Conservation (phyloP, 805 yeast genomes). For the Kregervanrija fluxuum region DNA sequence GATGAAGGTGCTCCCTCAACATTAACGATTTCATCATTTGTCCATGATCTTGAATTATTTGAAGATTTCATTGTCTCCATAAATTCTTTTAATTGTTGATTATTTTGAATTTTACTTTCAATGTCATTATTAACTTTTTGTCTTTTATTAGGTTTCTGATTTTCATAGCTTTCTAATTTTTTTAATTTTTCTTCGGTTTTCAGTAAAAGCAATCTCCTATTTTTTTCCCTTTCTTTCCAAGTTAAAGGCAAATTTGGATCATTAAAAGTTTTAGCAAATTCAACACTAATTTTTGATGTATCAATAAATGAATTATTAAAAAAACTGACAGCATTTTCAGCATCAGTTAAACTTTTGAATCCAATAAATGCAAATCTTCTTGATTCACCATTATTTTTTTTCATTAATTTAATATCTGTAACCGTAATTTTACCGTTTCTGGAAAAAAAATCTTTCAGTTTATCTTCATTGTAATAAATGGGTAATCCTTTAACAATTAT, state of each 20-base stretch:
- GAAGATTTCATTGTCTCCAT: slow-evolving; percentile 79
- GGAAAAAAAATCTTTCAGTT: slow-evolving; percentile 58
- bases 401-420: slow-evolving; percentile 84
- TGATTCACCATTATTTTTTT: slow-evolving; percentile 75
- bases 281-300: slow-evolving; percentile 73
- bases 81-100: slow-evolving; percentile 71
- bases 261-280: slow-evolving; percentile 75
- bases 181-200: slow-evolving; percentile 43
- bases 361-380: slow-evolving; percentile 94
- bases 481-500: slow-evolving; percentile 90
- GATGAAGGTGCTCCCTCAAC: slow-evolving; percentile 39
- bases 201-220: slow-evolving; percentile 43
- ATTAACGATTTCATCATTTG: slow-evolving; percentile 48
- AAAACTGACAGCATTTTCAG: slow-evolving; percentile 67
- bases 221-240: slow-evolving; percentile 42
- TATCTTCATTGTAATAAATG: slow-evolving; percentile 64
- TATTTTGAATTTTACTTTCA: slow-evolving; percentile 54
- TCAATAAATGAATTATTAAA: slow-evolving; percentile 77
- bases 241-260: slow-evolving; percentile 77
- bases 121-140: slow-evolving; percentile 33
- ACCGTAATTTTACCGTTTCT: slow-evolving; percentile 45
- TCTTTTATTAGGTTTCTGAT: slow-evolving; percentile 33
- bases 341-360: slow-evolving; percentile 64
- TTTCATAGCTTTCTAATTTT: slow-evolving; percentile 42
- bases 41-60: slow-evolving; percentile 66